Conservation (phyloP, 768 basidiomycete genomes). For the Amanita rimosa region DNA sequence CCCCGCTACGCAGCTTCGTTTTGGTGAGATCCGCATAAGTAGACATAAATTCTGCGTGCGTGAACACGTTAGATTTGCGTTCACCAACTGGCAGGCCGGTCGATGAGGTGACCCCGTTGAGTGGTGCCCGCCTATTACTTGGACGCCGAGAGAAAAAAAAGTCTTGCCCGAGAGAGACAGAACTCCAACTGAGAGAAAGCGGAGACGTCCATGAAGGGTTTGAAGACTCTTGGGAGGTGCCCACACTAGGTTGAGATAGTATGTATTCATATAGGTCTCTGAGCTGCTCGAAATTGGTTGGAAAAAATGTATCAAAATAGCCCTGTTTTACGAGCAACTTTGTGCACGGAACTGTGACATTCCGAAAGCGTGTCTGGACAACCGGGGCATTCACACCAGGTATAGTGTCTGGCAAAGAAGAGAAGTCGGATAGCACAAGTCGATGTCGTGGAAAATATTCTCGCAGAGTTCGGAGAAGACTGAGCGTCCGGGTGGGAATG, state of each 20-base stretch:
- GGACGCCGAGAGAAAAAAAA: constrained; percentile 67
- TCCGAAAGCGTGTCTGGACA: constrained; percentile 86
- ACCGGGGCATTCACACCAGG: constrained; percentile 75
- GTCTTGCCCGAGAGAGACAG: constrained; percentile 40
- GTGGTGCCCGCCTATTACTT: constrained; percentile 43
- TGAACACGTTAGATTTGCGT: constrained; percentile 74
- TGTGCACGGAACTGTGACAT: constrained; percentile 77
- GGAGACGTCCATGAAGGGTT: constrained; percentile 29
- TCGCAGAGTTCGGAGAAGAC: constrained; percentile 74
- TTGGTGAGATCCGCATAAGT: constrained; percentile 67
- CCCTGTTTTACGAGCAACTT: constrained; percentile 91
- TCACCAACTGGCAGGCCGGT: constrained; percentile 75
- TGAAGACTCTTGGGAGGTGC: constrained; percentile 8
- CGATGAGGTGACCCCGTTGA: constrained; percentile 63
- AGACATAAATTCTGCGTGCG: constrained; percentile 81
- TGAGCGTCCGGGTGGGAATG: constrained; percentile 83
- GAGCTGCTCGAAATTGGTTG: constrained; percentile 77
- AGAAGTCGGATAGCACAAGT: constrained; percentile 91
- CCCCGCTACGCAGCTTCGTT: constrained; percentile 69
- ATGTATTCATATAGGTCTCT: constrained; percentile 86
- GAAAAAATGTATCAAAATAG: constrained; percentile 98
- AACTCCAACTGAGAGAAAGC: constrained; percentile 34
- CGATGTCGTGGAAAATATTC: constrained; percentile 84
- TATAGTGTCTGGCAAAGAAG: constrained; percentile 76
- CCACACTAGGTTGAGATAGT: constrained; percentile 44